Conservation (phyloP, 305 asterid genomes). For the Fraxinus sp. region DNA sequence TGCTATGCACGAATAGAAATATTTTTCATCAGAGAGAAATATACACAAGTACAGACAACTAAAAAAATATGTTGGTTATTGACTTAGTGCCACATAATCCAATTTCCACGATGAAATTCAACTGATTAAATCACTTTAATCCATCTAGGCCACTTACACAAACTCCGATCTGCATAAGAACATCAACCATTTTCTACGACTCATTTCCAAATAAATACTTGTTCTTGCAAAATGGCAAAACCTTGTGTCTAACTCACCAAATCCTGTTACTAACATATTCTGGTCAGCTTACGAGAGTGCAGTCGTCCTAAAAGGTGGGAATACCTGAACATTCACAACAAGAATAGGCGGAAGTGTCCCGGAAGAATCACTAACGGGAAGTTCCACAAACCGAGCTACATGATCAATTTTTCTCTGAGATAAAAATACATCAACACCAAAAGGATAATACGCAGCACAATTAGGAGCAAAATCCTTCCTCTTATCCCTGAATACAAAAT, state of each 20-base stretch:
- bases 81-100: not conserved
- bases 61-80: not conserved
- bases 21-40: not conserved
- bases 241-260: not conserved
- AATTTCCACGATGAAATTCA: not conserved
- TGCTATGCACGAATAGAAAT: not conserved
- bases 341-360: constrained; percentile 44
- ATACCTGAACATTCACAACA: constrained; percentile 62
- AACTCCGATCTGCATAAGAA: not conserved
- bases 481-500: constrained; percentile 46
- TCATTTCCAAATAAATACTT: not conserved
- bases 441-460: constrained; percentile 42
- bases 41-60: not conserved
- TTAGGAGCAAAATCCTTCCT: constrained; percentile 50
- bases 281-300: not conserved
- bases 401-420: constrained; percentile 49
- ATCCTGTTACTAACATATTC: not conserved
- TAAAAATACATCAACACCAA: constrained; percentile 53
- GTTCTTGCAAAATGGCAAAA: not conserved
- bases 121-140: not conserved
- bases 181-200: not conserved
- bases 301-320: not conserved
- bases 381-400: constrained; percentile 54
- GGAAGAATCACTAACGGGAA: constrained; percentile 36
- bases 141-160: not conserved